Conservation (phyloP, 2,329 filamentous ascomycete genomes). For the Orbilia brochopaga region DNA sequence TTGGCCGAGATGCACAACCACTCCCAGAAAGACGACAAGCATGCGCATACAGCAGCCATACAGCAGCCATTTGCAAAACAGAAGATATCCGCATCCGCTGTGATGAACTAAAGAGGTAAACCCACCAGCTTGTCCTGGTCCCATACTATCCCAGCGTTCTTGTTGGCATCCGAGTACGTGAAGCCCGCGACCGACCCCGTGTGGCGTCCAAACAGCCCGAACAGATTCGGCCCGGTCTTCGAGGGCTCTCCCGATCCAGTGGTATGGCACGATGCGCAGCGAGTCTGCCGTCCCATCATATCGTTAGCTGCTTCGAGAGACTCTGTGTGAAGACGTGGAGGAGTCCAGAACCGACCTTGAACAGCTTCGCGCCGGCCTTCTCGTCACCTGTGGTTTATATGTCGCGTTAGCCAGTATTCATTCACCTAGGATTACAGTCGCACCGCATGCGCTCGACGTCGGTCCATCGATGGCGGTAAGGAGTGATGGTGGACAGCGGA, state of each 20-base stretch:
- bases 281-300: constrained; percentile 65
- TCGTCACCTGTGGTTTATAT: constrained; percentile 71
- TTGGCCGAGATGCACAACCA: not conserved
- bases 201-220: constrained; percentile 97
- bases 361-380: constrained; percentile 97
- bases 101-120: constrained; percentile 31
- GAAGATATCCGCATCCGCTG: not conserved
- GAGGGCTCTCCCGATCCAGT: constrained; percentile 86
- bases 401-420: constrained; percentile 7
- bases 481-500: not conserved
- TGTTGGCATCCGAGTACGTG: constrained; percentile 99
- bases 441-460: not conserved
- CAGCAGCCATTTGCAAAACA: not conserved
- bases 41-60: not conserved
- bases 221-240: constrained; percentile 97
- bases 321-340: constrained; percentile 4
- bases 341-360: constrained; percentile 72
- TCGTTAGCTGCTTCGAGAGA: constrained; percentile 17
- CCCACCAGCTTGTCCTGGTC: constrained; percentile 80
- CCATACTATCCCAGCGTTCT: constrained; percentile 92
- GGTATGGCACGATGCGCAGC: constrained; percentile 98
- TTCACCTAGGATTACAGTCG: not conserved
- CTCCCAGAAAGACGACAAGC: not conserved
- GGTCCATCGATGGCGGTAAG: not conserved
- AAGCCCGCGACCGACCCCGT: constrained; percentile 88